Evolutionary conservation across 768 basidiomycete genomes (phyloP).

Genomic region (Termitomyces sp.): DNA sequence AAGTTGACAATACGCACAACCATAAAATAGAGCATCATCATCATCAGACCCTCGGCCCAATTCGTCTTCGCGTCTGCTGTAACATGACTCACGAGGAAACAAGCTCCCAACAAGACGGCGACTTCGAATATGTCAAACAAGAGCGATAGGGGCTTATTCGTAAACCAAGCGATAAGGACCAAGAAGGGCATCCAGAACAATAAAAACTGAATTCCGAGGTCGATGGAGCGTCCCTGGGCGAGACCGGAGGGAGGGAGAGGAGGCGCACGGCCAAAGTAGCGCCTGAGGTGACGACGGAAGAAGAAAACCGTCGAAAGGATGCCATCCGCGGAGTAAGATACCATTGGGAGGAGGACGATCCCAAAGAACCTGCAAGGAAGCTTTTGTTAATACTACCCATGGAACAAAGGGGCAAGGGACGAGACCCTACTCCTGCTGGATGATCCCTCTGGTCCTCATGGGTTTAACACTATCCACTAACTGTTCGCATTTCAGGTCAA

Average conservation of each 20-base stretch:
- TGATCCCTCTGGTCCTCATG: conserved; percentile 42
- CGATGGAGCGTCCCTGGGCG: conserved; percentile 69
- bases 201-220: conserved; percentile 75
- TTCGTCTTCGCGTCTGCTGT: conserved; percentile 77
- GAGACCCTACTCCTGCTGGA: conserved; percentile 41
- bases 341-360: conserved; percentile 63
- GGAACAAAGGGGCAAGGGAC: not conserved
- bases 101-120: conserved; percentile 59
- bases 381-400: not conserved
- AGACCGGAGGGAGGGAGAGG: conserved; percentile 43
- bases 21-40: conserved; percentile 67
- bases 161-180: conserved; percentile 66
- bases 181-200: conserved; percentile 80
- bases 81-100: conserved; percentile 77
- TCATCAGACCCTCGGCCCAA: conserved; percentile 67
- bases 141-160: conserved; percentile 52
- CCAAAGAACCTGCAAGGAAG: conserved; percentile 62
- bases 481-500: conserved; percentile 28
- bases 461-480: conserved; percentile 60
- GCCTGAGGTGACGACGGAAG: conserved; percentile 37
- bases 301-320: conserved; percentile 56
- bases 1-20: conserved; percentile 34
- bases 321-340: conserved; percentile 72
- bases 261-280: conserved; percentile 32
- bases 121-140: conserved; percentile 74